Evolutionary conservation across 2,329 filamentous ascomycete species (phyloP).

Genomic region (Diaporthe humulicola): DNA sequence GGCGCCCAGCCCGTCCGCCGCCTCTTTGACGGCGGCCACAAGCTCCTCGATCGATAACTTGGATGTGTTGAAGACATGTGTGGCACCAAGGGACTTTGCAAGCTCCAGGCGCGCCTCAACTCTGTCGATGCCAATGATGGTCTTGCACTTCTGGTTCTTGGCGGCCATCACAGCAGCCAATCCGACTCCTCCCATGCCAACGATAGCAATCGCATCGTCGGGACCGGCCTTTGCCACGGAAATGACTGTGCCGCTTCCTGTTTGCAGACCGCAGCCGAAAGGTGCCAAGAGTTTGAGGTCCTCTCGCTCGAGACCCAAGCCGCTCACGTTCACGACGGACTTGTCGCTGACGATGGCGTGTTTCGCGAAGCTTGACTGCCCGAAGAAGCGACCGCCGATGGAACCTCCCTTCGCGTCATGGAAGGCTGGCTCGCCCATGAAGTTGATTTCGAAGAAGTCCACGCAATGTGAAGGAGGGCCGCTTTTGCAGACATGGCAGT

Average conservation of each 20-base stretch:
- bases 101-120: constrained; percentile 56
- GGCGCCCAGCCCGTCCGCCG: constrained; percentile 60
- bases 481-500: constrained; percentile 61
- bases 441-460: constrained; percentile 63
- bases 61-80: constrained; percentile 49
- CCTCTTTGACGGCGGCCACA: constrained; percentile 59
- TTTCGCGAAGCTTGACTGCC: constrained; percentile 51
- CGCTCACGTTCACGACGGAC: constrained; percentile 48
- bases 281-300: constrained; percentile 47
- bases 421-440: constrained; percentile 62
- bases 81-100: constrained; percentile 55
- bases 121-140: constrained; percentile 57
- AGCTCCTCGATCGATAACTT: constrained; percentile 55
- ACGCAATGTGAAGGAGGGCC: constrained; percentile 62
- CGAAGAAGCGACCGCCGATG: constrained; percentile 52
- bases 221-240: constrained; percentile 46
- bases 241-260: constrained; percentile 50
- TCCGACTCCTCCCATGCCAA: constrained; percentile 48
- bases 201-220: constrained; percentile 43
- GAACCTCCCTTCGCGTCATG: constrained; percentile 52
- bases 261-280: constrained; percentile 50
- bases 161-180: constrained; percentile 42
- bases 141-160: constrained; percentile 36
- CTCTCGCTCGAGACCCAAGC: constrained; percentile 25
- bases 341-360: constrained; percentile 48